Evolutionary conservation across 495 filamentous ascomycete species (phyloP), one percentile per base, ranked within the genome.

Genomic region (Hyphodiscus hymeniophilus): DNA sequence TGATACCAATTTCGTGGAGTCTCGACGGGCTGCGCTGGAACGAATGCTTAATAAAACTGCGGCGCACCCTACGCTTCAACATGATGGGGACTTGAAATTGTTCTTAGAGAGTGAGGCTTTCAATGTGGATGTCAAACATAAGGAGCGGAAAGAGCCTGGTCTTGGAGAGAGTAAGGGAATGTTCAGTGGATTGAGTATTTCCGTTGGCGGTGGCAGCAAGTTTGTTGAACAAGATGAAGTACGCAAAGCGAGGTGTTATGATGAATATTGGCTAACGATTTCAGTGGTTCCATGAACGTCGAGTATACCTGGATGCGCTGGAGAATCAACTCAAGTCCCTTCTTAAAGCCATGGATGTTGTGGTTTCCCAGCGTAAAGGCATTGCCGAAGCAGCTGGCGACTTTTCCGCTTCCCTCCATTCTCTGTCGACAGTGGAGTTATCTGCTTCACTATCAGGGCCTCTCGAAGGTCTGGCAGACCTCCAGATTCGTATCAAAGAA

Each of bases 151-250:
- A 60, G 87, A 95, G 52, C 89, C 87, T 1, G 80, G 80, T 50
- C 72, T 94, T 3, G 81, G 81, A 38, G 92, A 95, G 66, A 92
- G 79, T 67, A 96, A 96, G 70, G 88, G 92, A 45, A 82, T 97
- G 74, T 75, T 96, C 47, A 84, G 90, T 56, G 82, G 82, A 12
- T 75, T 96, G 46, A 28, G 26, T 10, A 80, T 95, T 33, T 79
- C 70, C 45, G 78, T 87, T 24, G 87, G 89, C 21, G 66, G 74
- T 18, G 69, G 72, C 48, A 77, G 81, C 24, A 98, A 98, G 64
- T 98, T 97, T 66, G 83, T 97, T 34, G 92, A 98, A 62, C 94
- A 95, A 57, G 92, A 98, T 66, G 92, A 98, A 65, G 87, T 92
- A 69, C 74, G 82, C 74, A 51, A 48, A 7, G 15, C 2, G 6